Percentiles rank a stretch among this genome's conserved stretches.
These are phyloP conservation scores for Deakozyma indianensis DNA, from an alignment of 805 yeast genomes.

Conservation along the genomic window DNA sequence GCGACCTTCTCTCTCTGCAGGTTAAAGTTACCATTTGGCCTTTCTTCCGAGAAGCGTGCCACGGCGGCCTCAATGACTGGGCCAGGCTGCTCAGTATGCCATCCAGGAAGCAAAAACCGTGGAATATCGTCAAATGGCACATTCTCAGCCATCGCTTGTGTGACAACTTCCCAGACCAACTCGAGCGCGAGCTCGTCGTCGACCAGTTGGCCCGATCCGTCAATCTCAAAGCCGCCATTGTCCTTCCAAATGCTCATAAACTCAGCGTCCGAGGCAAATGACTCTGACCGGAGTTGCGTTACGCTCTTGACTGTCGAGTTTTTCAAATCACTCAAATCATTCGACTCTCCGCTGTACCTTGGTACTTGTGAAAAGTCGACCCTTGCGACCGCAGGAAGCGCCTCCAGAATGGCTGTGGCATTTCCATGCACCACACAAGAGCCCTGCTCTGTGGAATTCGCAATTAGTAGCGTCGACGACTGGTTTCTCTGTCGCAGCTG, in stretches of 20 bases:
- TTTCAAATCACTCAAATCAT: background rate
- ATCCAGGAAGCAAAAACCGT: background rate
- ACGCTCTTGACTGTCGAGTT: background rate
- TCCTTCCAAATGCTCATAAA: constrained; percentile 38
- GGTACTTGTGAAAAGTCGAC: constrained; percentile 14
- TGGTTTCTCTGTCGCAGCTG: constrained; percentile 67
- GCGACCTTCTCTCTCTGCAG: background rate
- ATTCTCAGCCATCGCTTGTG: constrained; percentile 25
- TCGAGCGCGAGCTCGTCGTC: constrained; percentile 10
- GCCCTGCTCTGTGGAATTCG: constrained; percentile 15
- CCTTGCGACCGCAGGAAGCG: constrained; percentile 6
- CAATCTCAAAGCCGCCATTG: constrained; percentile 40
- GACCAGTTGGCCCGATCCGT: constrained; percentile 26
- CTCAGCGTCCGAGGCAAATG: constrained; percentile 32
- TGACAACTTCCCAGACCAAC: constrained; percentile 18
- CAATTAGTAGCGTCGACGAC: constrained; percentile 63
- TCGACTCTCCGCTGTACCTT: constrained; percentile 7
- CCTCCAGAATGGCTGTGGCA: constrained; percentile 15
- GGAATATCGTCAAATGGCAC: background rate
- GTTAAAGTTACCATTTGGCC: background rate
- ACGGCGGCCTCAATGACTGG: background rate
- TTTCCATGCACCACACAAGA: constrained; percentile 12
- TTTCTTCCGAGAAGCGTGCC: background rate
- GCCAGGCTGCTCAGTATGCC: background rate
- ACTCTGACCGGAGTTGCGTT: background rate